Conservation (phyloP, 169 alveolate species). For the Plasmodium inui region DNA sequence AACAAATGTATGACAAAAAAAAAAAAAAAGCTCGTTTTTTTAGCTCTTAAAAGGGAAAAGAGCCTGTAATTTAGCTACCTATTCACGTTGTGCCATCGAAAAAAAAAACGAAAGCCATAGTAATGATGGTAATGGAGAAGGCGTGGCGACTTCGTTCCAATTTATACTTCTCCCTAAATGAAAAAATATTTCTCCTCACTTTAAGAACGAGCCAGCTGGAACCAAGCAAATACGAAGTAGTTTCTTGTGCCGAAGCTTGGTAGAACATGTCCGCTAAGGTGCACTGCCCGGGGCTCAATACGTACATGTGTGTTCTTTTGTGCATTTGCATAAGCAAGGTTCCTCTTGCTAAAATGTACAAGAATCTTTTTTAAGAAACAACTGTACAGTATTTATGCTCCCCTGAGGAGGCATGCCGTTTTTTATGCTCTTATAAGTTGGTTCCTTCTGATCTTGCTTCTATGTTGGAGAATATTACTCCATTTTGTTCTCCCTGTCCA, state of each 20-base stretch:
- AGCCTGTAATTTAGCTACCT: not conserved
- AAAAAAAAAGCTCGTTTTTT: not conserved
- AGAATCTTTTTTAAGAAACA: not conserved
- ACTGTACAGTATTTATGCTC: not conserved
- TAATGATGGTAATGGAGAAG: not conserved
- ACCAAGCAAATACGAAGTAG: not conserved
- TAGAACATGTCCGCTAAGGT: not conserved
- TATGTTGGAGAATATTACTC: not conserved
- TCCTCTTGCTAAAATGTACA: not conserved
- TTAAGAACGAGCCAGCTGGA: not conserved
- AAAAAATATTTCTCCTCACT: not conserved
- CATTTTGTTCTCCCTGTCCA: not conserved
- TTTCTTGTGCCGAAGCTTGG: not conserved
- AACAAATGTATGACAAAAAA: not conserved
- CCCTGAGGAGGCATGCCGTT: not conserved
- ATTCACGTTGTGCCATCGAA: not conserved
- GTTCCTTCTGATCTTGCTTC: not conserved
- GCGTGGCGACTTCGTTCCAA: not conserved
- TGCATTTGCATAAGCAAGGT: not conserved
- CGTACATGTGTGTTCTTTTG: not conserved
- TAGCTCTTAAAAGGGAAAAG: not conserved
- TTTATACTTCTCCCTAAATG: not conserved
- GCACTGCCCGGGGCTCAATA: not conserved
- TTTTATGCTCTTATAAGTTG: not conserved
- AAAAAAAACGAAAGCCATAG: not conserved